These are phyloP conservation scores for Pythium aquatile DNA, from an alignment of 352 stramenopile species.

Conservation along the genomic window DNA sequence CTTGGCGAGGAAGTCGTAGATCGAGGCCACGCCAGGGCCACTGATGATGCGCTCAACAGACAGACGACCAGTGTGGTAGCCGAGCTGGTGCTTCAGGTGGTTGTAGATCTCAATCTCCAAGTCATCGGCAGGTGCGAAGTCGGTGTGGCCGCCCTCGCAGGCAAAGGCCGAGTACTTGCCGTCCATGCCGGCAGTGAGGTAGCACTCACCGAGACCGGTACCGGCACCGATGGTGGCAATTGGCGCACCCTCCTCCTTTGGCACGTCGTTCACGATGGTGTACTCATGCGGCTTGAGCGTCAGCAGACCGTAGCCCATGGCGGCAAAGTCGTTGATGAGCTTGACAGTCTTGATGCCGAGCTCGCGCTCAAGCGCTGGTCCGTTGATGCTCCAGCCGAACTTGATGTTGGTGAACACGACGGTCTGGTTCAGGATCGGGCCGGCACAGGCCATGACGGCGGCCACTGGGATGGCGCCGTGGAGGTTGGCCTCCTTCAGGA, in stretches of 20 bases:
- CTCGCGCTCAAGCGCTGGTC: constrained; percentile 70
- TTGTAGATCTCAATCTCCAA: constrained; percentile 89
- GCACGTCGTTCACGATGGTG: constrained; percentile 85
- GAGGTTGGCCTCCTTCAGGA: constrained; percentile 91
- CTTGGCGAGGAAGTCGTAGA: constrained; percentile 95
- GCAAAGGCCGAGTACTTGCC: constrained; percentile 92
- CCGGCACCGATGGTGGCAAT: constrained; percentile 96
- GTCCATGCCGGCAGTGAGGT: constrained; percentile 86
- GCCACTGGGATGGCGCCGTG: constrained; percentile 54
- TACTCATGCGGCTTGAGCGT: constrained; percentile 93
- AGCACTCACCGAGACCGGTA: constrained; percentile 96
- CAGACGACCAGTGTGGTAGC: constrained; percentile 74
- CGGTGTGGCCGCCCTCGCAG: constrained; percentile 94
- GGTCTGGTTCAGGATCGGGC: constrained; percentile 80
- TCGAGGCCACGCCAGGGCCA: constrained; percentile 93
- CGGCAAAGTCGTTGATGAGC: constrained; percentile 97
- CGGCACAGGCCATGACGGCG: constrained; percentile 77
- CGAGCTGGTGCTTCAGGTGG: constrained; percentile 83
- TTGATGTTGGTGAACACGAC: constrained; percentile 94
- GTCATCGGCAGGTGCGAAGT: constrained; percentile 91
- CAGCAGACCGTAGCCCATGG: constrained; percentile 96
- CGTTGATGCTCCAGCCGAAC: constrained; percentile 89
- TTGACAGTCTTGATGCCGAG: constrained; percentile 85
- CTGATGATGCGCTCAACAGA: constrained; percentile 96
- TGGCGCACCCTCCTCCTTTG: constrained; percentile 68